phyloP scores from a whole-genome alignment of 2,329 filamentous ascomycete genomes.

The Sclerotinia nivalis region DNA sequence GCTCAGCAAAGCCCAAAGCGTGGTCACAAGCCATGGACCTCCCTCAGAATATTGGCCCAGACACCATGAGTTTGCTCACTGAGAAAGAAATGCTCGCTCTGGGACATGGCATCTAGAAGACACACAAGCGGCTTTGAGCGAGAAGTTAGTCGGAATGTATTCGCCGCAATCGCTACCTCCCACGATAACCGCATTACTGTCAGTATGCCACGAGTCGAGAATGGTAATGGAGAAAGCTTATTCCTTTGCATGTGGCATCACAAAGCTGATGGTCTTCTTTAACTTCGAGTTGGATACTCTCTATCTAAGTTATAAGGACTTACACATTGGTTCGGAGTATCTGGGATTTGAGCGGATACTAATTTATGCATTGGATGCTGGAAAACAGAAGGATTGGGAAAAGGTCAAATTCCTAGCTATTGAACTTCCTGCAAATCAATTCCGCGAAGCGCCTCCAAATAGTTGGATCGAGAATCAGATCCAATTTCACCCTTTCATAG shows the following conservation, averaged over 20 bases:
- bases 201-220: not conserved
- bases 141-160: not conserved
- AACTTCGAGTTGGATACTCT: not conserved
- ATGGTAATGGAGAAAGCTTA: not conserved
- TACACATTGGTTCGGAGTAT: not conserved
- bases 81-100: not conserved
- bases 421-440: not conserved
- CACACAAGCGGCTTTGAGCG: not conserved
- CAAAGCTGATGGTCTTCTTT: not conserved
- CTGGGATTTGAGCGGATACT: not conserved
- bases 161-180: not conserved
- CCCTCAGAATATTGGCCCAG: not conserved
- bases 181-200: not conserved
- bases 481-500: not conserved
- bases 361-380: not conserved
- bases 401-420: not conserved
- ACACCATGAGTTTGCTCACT: not conserved
- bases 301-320: not conserved
- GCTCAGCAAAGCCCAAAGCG: not conserved
- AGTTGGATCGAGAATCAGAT: not conserved
- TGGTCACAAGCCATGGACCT: not conserved
- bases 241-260: not conserved
- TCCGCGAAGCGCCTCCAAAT: not conserved
- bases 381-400: not conserved
- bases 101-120: not conserved